Conservation (phyloP, 2,329 filamentous ascomycete genomes). For the Hymenoscyphus scutula region DNA sequence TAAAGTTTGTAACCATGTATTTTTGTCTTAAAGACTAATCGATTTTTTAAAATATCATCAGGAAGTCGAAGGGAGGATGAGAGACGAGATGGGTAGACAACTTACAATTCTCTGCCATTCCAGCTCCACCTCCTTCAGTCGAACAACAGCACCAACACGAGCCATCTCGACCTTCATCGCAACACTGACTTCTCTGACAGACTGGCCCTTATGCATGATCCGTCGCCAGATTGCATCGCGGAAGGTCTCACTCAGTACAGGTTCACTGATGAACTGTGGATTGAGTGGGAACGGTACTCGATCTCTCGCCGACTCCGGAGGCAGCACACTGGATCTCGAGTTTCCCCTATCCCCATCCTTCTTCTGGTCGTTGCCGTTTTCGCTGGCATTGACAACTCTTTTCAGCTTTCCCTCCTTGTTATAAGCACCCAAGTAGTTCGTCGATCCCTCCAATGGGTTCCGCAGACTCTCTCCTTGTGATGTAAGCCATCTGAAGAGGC, state of each 20-base stretch:
- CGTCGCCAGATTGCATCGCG: constrained; percentile 61
- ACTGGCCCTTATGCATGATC: constrained; percentile 54
- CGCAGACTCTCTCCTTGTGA: constrained; percentile 29
- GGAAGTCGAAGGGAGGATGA: constrained; percentile 24
- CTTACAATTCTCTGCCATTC: constrained; percentile 64
- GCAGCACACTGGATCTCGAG: constrained; percentile 14
- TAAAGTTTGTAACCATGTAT: constrained; percentile 82
- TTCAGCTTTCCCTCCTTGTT: constrained; percentile 30
- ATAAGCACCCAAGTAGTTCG: constrained; percentile 37
- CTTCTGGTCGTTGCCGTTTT: background rate
- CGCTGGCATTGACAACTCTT: constrained; percentile 23
- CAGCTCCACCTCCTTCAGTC: constrained; percentile 68
- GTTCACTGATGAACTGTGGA: constrained; percentile 55
- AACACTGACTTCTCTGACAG: constrained; percentile 61
- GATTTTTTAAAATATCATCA: constrained; percentile 76
- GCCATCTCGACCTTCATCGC: constrained; percentile 65
- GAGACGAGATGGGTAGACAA: constrained; percentile 26
- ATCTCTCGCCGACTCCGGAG: constrained; percentile 26
- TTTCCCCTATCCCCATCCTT: background rate
- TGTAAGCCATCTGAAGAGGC: constrained; percentile 34
- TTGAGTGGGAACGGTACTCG: constrained; percentile 61
- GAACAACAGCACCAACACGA: constrained; percentile 66
- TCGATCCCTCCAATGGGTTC: constrained; percentile 31
- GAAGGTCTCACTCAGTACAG: constrained; percentile 62
- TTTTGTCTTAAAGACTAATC: constrained; percentile 99